Conservation (phyloP, 208 protist genomes). For the Leishmania aethiopica region DNA sequence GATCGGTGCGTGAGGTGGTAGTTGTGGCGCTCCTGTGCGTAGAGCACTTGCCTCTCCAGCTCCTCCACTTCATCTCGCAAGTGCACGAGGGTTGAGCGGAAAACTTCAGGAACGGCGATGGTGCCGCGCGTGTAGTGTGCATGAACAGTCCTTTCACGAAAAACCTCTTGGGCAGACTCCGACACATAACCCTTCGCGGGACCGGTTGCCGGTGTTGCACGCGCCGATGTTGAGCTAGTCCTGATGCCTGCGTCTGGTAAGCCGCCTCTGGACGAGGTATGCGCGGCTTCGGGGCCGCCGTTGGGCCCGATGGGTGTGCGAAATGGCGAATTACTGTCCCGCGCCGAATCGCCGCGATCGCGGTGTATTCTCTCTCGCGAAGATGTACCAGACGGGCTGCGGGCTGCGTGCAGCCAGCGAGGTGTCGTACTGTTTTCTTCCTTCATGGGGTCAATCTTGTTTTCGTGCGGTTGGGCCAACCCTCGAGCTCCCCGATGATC, state of each 20-base stretch:
- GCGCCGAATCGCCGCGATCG: background rate
- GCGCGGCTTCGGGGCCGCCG: background rate
- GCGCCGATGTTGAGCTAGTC: background rate
- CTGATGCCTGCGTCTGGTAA: background rate
- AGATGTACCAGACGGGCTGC: background rate
- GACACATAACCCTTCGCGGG: background rate
- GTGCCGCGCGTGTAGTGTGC: conserved; percentile 36
- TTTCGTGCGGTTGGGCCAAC: background rate
- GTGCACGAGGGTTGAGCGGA: conserved; percentile 27
- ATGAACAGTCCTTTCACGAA: conserved; percentile 14
- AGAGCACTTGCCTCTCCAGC: conserved; percentile 45
- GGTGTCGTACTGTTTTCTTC: background rate
- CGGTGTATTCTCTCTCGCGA: background rate
- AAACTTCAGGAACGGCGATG: conserved; percentile 28
- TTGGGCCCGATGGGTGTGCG: background rate
- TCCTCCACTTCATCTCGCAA: conserved; percentile 57
- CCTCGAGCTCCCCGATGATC: background rate
- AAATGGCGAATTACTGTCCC: background rate
- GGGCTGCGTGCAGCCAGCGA: background rate
- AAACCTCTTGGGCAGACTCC: background rate
- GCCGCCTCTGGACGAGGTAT: background rate
- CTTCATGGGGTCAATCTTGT: background rate
- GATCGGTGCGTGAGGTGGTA: conserved; percentile 31
- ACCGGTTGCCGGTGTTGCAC: background rate
- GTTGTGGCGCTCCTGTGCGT: conserved; percentile 46